phyloP scores from a whole-genome alignment of 2,329 filamentous ascomycete genomes.

The Teratosphaeria viscida region DNA sequence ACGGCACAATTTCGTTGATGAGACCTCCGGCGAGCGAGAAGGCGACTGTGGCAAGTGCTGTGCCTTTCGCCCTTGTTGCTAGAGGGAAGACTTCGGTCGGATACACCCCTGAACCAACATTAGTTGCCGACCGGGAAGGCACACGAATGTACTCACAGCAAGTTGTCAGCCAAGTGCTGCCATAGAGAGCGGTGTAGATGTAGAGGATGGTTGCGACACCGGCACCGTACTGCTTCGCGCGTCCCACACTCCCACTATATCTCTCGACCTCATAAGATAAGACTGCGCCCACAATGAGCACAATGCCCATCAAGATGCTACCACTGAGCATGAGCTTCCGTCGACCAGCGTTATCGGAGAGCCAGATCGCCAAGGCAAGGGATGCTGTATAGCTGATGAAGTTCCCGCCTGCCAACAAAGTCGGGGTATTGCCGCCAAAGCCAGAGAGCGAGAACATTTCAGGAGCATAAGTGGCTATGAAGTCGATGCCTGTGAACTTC shows the following conservation, averaged over 20 bases:
- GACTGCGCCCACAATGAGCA: constrained; percentile 2
- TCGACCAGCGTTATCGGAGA: neutral
- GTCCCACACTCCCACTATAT: neutral
- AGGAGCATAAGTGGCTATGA: constrained; percentile 2
- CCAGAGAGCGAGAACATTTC: neutral
- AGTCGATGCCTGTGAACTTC: constrained; percentile 1
- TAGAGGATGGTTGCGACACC: neutral
- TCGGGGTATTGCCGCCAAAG: neutral
- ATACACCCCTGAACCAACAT: neutral
- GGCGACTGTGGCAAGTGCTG: constrained; percentile 1
- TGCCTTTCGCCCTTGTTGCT: constrained; percentile 1
- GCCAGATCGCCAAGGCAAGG: neutral
- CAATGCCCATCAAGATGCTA: neutral
- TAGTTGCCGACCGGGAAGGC: neutral
- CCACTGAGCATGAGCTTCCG: constrained; percentile 1
- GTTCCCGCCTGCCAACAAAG: neutral
- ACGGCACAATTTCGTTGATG: constrained; percentile 1
- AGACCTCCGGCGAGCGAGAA: neutral
- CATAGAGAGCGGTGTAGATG: neutral
- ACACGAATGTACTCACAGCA: neutral
- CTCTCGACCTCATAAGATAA: neutral
- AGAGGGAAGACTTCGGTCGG: constrained; percentile 1
- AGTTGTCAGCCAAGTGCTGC: constrained; percentile 1
- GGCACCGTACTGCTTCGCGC: neutral
- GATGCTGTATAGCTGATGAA: constrained; percentile 1